A percentile compares a stretch with the other conserved stretches of the same genome.
phyloP scores from a whole-genome alignment of 2,329 filamentous ascomycete species.

The Plectosphaerella cucumerina region DNA sequence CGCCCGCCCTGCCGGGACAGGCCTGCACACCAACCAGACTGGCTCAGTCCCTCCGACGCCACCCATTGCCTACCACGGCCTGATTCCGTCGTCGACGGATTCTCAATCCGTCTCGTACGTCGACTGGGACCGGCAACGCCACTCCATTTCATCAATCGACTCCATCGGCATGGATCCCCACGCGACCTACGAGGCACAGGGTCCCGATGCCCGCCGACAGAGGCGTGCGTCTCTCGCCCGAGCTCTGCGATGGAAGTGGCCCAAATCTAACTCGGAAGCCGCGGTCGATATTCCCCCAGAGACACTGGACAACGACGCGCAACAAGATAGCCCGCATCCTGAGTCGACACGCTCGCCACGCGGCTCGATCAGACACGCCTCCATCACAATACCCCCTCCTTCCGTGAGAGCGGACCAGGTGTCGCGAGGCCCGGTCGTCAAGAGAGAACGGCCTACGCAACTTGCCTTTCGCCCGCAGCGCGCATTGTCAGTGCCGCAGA shows the following conservation, averaged over 20 bases:
- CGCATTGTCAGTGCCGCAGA: neutral
- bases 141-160: neutral
- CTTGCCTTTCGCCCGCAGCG: neutral
- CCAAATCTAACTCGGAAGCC: neutral
- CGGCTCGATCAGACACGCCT: neutral
- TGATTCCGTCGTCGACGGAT: conserved; percentile 22
- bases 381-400: neutral
- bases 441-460: neutral
- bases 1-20: neutral
- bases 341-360: neutral
- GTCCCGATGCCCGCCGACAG: conserved; percentile 5
- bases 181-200: conserved; percentile 11
- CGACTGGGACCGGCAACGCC: conserved; percentile 9
- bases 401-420: neutral
- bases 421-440: neutral
- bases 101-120: conserved; percentile 14
- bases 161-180: neutral
- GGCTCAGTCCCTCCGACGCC: conserved; percentile 21
- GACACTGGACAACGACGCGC: neutral
- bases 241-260: conserved; percentile 1
- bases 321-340: neutral
- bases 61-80: conserved; percentile 25
- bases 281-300: neutral
- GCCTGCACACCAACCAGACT: neutral
- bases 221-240: conserved; percentile 1